Evolutionary conservation across 306 rosid genomes (phyloP), one percentile per base, ranked within the genome.

Genomic region (Sphenostylis stenocarpa): DNA sequence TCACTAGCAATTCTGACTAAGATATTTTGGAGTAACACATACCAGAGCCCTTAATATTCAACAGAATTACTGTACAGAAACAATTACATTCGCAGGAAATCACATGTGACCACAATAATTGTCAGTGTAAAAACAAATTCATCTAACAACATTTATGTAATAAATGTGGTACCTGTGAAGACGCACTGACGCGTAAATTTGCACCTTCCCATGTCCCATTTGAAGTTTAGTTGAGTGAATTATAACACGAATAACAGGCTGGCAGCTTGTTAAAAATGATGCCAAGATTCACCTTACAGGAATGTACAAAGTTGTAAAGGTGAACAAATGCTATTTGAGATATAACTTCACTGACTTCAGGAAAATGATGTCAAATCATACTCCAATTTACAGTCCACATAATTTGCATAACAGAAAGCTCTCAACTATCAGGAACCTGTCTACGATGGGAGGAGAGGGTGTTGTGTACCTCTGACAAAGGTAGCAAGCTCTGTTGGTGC

Each of bases 401-500:
- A 31, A 80, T 79, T 61, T 41, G 73, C 77, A 80, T 71, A 69
- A 60, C 8, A 69, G 24, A 65, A 62, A 66, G 65, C 44, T 60
- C 70, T 53, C 5, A 34, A 47, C 72, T 61, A 69, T 70, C 84
- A 79, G 12, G 76, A 68, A 51, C 64, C 76, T 0, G 81, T 72
- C 75, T 87, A 85, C 75, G 84, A 33, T 17, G 97, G 93, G 60
- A 91, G 86, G 83, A 84, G 83, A 83, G 89, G 72, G 78, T 80
- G 78, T 81, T 86, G 90, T 67, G 85, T 79, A 80, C 93, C 97
- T 74, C 76, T 67, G 81, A 91, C 21, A 57, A 94, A 94, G 39
- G 77, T 20, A 15, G 87, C 75, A 78, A 94, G 86, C 82, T 94
- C 98, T 49, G 87, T 75, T 11, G 98, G 98, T 4, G 96, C 93